Percentiles rank a stretch among this genome's conserved stretches.
phyloP scores from a whole-genome alignment of 257 asterid species.

The Plectranthus barbatus region DNA sequence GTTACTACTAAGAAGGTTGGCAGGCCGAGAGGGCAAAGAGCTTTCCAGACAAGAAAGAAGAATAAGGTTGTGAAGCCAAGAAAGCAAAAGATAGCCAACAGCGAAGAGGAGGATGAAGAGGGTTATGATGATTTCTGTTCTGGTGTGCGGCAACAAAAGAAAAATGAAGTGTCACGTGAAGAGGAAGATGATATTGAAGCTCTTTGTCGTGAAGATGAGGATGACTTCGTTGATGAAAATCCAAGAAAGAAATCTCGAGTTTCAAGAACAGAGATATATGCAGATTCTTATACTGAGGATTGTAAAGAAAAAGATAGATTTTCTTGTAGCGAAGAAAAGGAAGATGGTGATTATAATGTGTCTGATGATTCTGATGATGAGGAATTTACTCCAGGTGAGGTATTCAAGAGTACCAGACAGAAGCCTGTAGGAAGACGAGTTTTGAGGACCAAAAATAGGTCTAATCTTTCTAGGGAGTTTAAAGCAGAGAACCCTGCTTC shows the following conservation, averaged over 20 bases:
- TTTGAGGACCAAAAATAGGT: constrained; percentile 24
- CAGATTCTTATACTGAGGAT: constrained; percentile 14
- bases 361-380: constrained; percentile 38
- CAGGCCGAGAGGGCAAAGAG: constrained; percentile 23
- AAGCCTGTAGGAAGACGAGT: constrained; percentile 21
- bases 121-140: constrained; percentile 21
- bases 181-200: constrained; percentile 22
- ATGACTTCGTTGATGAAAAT: constrained; percentile 27
- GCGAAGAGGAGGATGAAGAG: constrained; percentile 30
- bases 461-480: constrained; percentile 23
- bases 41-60: constrained; percentile 29
- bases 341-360: constrained; percentile 24
- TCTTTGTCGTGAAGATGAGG: constrained; percentile 11
- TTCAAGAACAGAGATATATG: constrained; percentile 8
- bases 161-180: constrained; percentile 13
- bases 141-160: constrained; percentile 16
- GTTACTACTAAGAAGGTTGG: constrained; percentile 36
- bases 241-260: constrained; percentile 23
- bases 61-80: constrained; percentile 28
- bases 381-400: constrained; percentile 45
- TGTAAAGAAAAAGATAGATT: constrained; percentile 19
- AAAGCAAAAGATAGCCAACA: constrained; percentile 19
- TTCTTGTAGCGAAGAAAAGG: constrained; percentile 24
- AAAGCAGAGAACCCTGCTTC: constrained; percentile 12
- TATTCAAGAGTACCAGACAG: constrained; percentile 23